Percentiles rank a stretch among this genome's conserved stretches.
phyloP scores from a whole-genome alignment of 495 filamentous ascomycete genomes.

The Xylaria acuta region DNA sequence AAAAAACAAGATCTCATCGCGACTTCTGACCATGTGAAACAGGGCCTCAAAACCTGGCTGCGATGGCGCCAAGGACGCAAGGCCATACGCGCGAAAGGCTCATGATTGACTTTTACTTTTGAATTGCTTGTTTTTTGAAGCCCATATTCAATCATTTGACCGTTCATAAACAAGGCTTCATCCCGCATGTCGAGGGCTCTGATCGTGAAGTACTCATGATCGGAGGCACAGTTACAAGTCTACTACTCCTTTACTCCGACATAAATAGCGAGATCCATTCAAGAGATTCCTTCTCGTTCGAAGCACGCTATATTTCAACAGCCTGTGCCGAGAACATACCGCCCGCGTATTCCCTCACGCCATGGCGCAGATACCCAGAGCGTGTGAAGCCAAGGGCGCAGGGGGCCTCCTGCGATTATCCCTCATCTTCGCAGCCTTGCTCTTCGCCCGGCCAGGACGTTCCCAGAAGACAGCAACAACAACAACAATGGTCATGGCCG shows the following conservation, averaged over 20 bases:
- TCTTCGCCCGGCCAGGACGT: conserved; percentile 5
- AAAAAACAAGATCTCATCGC: conserved; percentile 19
- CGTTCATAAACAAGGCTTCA: neutral
- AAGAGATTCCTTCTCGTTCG: neutral
- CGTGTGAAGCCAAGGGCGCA: neutral
- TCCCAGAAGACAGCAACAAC: neutral
- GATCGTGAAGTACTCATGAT: too few species aligned
- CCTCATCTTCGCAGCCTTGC: neutral
- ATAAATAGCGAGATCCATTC: neutral
- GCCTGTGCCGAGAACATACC: neutral
- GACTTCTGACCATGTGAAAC: conserved; percentile 6
- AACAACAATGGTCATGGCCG: neutral
- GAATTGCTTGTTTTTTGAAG: neutral
- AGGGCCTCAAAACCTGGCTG: conserved; percentile 2
- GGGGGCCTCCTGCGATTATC: neutral
- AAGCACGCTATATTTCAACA: neutral
- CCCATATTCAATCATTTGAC: neutral
- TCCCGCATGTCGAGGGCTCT: neutral
- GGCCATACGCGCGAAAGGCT: neutral
- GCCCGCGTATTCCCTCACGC: neutral
- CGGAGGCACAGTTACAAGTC: neutral
- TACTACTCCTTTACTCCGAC: neutral
- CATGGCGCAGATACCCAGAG: neutral
- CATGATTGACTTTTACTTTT: neutral
- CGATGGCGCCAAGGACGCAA: neutral